These are phyloP conservation scores for Pholiota microspora DNA, from an alignment of 768 basidiomycete genomes.

Conservation along the genomic window DNA sequence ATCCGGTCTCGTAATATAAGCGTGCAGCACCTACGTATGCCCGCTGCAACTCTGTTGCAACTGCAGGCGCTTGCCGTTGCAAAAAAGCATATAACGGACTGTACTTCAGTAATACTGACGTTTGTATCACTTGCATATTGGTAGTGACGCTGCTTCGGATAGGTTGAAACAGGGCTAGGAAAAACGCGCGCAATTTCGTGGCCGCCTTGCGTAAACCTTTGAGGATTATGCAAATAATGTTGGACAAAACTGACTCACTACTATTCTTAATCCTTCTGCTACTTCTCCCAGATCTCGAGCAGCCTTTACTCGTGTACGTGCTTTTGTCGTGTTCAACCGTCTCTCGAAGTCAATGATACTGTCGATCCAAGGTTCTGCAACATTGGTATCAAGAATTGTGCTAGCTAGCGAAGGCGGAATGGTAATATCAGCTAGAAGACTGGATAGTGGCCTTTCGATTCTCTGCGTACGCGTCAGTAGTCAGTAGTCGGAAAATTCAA, in stretches of 20 bases:
- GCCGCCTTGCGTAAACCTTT: slow-evolving; percentile 57
- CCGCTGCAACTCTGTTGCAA: slow-evolving; percentile 85
- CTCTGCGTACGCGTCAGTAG: slow-evolving; percentile 44
- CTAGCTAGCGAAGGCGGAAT: slow-evolving; percentile 79
- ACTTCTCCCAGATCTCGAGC: slow-evolving; percentile 82
- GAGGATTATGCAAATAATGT: background rate
- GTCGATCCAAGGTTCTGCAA: slow-evolving; percentile 86
- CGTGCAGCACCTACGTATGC: slow-evolving; percentile 82
- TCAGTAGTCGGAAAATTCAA: slow-evolving; percentile 1
- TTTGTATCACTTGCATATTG: slow-evolving; percentile 92
- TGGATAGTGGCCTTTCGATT: slow-evolving; percentile 86
- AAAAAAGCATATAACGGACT: slow-evolving; percentile 81
- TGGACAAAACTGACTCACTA: slow-evolving; percentile 42
- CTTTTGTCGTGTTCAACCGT: slow-evolving; percentile 63
- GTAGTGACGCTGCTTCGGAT: slow-evolving; percentile 82
- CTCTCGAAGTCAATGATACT: slow-evolving; percentile 81
- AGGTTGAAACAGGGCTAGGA: slow-evolving; percentile 79
- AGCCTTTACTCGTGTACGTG: slow-evolving; percentile 81
- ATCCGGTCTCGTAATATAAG: slow-evolving; percentile 94
- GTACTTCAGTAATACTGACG: slow-evolving; percentile 82
- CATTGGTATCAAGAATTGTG: slow-evolving; percentile 79
- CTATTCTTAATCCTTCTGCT: slow-evolving; percentile 83
- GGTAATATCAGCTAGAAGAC: slow-evolving; percentile 74
- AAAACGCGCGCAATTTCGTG: slow-evolving; percentile 84
- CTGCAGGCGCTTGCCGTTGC: slow-evolving; percentile 73